These are phyloP conservation scores for Teratosphaeria zuluensis DNA, from an alignment of 2,329 filamentous ascomycete species.

Conservation along the genomic window DNA sequence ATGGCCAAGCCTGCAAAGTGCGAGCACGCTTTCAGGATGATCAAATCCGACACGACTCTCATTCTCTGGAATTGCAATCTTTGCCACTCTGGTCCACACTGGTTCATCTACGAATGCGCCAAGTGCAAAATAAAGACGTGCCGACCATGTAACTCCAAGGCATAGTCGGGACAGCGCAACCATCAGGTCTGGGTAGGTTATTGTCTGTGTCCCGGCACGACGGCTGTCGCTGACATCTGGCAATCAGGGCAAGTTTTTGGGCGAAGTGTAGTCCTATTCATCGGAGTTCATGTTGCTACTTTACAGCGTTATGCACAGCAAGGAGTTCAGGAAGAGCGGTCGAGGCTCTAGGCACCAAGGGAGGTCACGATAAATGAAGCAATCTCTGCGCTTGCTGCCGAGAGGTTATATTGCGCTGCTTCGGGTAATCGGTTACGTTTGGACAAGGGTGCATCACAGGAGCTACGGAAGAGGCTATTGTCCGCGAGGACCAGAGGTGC, in stretches of 20 bases:
- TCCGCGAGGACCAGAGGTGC: background rate
- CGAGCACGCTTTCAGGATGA: conserved; percentile 40
- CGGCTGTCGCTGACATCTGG: background rate
- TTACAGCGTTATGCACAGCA: background rate
- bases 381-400: background rate
- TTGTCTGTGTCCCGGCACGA: background rate
- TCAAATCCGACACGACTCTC: conserved; percentile 43
- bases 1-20: conserved; percentile 42
- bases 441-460: background rate
- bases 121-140: conserved; percentile 44
- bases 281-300: background rate
- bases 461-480: background rate
- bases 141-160: conserved; percentile 5
- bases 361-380: background rate
- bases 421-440: background rate
- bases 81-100: conserved; percentile 42
- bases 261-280: background rate
- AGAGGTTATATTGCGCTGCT: background rate
- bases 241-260: background rate
- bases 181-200: background rate
- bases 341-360: background rate
- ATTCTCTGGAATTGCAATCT: conserved; percentile 44
- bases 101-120: conserved; percentile 42
- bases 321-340: background rate
- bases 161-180: background rate